These are phyloP conservation scores for Magnusiomyces ingens DNA, from an alignment of 1,139 yeast species.

Conservation along the genomic window DNA sequence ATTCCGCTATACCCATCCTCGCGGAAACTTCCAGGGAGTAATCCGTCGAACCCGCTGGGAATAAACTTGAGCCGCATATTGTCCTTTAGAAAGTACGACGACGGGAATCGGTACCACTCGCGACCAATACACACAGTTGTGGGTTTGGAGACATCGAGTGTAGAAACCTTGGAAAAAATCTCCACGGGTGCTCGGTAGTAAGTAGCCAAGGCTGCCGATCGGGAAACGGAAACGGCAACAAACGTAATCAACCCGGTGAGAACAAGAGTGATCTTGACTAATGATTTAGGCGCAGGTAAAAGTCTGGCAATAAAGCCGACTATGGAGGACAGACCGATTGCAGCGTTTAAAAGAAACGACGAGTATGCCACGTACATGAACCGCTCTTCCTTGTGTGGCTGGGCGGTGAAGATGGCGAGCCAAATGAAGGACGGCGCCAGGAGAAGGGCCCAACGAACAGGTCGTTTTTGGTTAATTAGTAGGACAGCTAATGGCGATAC, in stretches of 20 bases:
- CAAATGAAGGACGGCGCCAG: constrained; percentile 50
- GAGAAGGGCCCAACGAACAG: constrained; percentile 12
- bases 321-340: not conserved
- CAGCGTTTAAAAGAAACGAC: constrained; percentile 49
- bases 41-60: constrained; percentile 73
- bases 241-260: constrained; percentile 5
- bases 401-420: constrained; percentile 58
- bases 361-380: constrained; percentile 84
- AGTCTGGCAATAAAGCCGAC: constrained; percentile 8
- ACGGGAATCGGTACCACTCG: constrained; percentile 93
- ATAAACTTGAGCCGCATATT: constrained; percentile 54
- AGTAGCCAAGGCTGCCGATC: constrained; percentile 30
- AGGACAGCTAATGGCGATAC: constrained; percentile 33
- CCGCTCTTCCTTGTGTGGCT: constrained; percentile 92
- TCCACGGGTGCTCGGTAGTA: constrained; percentile 35
- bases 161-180: constrained; percentile 23
- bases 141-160: constrained; percentile 29
- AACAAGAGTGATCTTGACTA: not conserved
- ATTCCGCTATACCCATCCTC: constrained; percentile 38
- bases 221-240: constrained; percentile 22
- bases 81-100: constrained; percentile 70
- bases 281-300: not conserved
- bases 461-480: constrained; percentile 11
- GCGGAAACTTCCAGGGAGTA: constrained; percentile 78
- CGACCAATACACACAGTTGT: constrained; percentile 77